A percentile compares a stretch with the other conserved stretches of the same genome.
These are phyloP conservation scores for Aspergillus cavernicola DNA, from an alignment of 495 filamentous ascomycete genomes.

Conservation along the genomic window DNA sequence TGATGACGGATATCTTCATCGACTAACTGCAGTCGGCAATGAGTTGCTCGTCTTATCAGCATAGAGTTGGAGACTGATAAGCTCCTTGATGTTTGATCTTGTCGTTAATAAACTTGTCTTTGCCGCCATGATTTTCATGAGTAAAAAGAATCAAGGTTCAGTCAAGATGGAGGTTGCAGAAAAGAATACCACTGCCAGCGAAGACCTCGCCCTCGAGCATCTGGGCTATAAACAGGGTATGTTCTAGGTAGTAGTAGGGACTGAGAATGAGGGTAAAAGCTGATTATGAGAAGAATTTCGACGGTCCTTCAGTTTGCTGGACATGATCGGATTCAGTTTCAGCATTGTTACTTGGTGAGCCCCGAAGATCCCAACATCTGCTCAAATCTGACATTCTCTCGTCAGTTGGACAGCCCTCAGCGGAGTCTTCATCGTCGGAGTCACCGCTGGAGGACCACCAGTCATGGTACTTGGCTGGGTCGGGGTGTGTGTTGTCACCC, in stretches of 20 bases:
- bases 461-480: conserved; percentile 58
- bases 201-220: conserved; percentile 38
- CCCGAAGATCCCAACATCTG: background rate
- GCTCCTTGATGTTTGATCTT: background rate
- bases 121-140: background rate
- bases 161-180: background rate
- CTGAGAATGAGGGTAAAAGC: too few species aligned
- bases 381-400: background rate
- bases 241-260: background rate
- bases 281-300: conserved; percentile 44
- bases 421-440: conserved; percentile 54
- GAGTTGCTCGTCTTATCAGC: background rate
- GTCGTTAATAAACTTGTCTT: background rate
- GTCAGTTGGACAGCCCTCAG: conserved; percentile 52
- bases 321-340: conserved; percentile 59
- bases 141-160: background rate
- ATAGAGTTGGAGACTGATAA: background rate
- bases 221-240: conserved; percentile 47
- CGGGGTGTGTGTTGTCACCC: conserved; percentile 44
- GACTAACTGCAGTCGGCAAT: conserved; percentile 2
- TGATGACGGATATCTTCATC: background rate
- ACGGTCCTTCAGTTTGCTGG: conserved; percentile 53
- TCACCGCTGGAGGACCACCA: conserved; percentile 52
- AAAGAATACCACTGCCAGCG: conserved; percentile 7
- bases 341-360: conserved; percentile 52